Evolutionary conservation across 768 basidiomycete genomes (phyloP), one percentile per base, ranked within the genome.

Genomic region (Scleroderma bovista): DNA sequence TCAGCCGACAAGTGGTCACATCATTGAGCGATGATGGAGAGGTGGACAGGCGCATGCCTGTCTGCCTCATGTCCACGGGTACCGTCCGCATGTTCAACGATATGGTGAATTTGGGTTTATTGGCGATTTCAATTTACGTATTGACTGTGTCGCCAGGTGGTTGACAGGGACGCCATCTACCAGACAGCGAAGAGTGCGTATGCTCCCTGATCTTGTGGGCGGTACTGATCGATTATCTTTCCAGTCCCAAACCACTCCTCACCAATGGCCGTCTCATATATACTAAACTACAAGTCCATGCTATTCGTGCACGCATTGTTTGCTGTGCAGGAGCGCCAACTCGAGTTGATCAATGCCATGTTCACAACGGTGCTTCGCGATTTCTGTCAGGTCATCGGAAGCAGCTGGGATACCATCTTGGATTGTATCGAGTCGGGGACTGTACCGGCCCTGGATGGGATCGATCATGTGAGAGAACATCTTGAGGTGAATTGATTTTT

Each of bases 241-340:
- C 24, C 8, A 62, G 53, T 55, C 20, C 55, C 55, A 11, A 26
- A 44, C 7, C 51, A 56, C 22, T 59, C 54, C 7, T 57, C 55
- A 13, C 59, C 54, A 13, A 8, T 59, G 20, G 59, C 20, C 0
- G 54, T 51, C 19, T 63, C 57, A 6, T 57, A 55, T 19, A 59
- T 61, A n/a, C 4, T 44, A 16, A 47, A 57, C 36, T 60, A 63
- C 36, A 55, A 47, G 20, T 56, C 62, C 2, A 61, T 56, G 48
- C 50, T 64, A 9, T 57, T 59, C 31, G 51, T 53, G 47, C 63
- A 60, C 44, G 59, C 43, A 3, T 40, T 64, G 3, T 65, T 60
- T 13, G 55, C 57, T 9, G 50, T 60, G 31, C 52, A 57, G 12
- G 56, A 62, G 51, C 58, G 58, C 11, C 45, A 51, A 33, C 41